These are phyloP conservation scores for Akanthomyces muscarius DNA, from an alignment of 2,329 filamentous ascomycete genomes.

Conservation along the genomic window DNA sequence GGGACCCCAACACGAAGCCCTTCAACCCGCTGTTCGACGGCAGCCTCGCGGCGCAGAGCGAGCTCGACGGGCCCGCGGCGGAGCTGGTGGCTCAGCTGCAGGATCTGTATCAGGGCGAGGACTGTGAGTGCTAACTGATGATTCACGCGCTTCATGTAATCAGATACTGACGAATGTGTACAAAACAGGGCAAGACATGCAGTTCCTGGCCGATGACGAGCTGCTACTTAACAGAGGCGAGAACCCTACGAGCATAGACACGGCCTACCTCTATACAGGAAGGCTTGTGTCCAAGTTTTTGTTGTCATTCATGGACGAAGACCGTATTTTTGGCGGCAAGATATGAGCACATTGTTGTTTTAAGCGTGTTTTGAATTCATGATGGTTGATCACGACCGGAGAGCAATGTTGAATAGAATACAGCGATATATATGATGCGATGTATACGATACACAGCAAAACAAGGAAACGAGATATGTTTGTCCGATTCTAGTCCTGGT, in stretches of 20 bases:
- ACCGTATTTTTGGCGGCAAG: constrained; percentile 40
- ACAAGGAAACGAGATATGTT: constrained; percentile 37
- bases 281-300: constrained; percentile 52
- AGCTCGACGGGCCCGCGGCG: constrained; percentile 43
- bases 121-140: constrained; percentile 37
- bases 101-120: constrained; percentile 39
- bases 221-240: constrained; percentile 43
- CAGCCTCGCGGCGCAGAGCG: constrained; percentile 36
- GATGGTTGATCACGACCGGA: neutral
- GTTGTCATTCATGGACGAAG: constrained; percentile 50
- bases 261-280: constrained; percentile 49
- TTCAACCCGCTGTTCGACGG: constrained; percentile 55
- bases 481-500: constrained; percentile 62
- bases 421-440: neutral
- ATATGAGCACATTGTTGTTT: constrained; percentile 18
- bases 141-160: neutral
- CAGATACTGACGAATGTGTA: neutral
- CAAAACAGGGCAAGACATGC: constrained; percentile 33
- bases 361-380: constrained; percentile 13
- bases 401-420: neutral
- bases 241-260: constrained; percentile 45
- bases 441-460: neutral
- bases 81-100: constrained; percentile 45
- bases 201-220: constrained; percentile 43
- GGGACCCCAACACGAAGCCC: constrained; percentile 44